These are phyloP conservation scores for Kwoniella sp. DNA, from an alignment of 768 basidiomycete genomes.

Conservation along the genomic window DNA sequence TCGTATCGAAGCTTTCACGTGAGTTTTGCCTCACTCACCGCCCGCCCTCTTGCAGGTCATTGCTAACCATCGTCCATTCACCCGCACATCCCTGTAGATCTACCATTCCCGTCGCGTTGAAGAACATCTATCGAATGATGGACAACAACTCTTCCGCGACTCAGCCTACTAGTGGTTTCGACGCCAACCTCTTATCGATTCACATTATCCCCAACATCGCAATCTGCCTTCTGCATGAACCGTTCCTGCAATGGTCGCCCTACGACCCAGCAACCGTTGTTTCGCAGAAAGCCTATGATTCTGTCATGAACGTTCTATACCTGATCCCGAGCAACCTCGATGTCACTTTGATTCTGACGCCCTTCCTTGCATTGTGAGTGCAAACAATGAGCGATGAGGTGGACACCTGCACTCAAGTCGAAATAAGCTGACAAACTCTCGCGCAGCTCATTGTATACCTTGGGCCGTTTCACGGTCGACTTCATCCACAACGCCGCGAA, in stretches of 20 bases:
- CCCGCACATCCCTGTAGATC: constrained; percentile 8
- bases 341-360: constrained; percentile 31
- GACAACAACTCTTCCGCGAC: constrained; percentile 7
- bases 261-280: neutral
- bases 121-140: constrained; percentile 31
- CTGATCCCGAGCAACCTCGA: constrained; percentile 46
- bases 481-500: constrained; percentile 29
- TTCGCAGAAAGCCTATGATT: constrained; percentile 32
- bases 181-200: constrained; percentile 28
- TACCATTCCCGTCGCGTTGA: constrained; percentile 26
- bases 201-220: constrained; percentile 45
- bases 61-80: neutral
- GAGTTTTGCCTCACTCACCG: no score
- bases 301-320: constrained; percentile 34
- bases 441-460: constrained; percentile 27
- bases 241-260: constrained; percentile 29
- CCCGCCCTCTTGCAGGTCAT: constrained; percentile 25
- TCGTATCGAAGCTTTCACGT: constrained; percentile 38
- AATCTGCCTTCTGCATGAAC: constrained; percentile 34
- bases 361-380: constrained; percentile 36
- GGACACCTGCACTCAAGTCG: no score
- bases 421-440: no score
- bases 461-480: constrained; percentile 31
- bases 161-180: constrained; percentile 10
- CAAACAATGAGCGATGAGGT: no score